Percentiles rank a stretch among this genome's conserved stretches.
phyloP scores from a whole-genome alignment of 1,139 yeast genomes.

The Keqinozyma sinolaborantium region DNA sequence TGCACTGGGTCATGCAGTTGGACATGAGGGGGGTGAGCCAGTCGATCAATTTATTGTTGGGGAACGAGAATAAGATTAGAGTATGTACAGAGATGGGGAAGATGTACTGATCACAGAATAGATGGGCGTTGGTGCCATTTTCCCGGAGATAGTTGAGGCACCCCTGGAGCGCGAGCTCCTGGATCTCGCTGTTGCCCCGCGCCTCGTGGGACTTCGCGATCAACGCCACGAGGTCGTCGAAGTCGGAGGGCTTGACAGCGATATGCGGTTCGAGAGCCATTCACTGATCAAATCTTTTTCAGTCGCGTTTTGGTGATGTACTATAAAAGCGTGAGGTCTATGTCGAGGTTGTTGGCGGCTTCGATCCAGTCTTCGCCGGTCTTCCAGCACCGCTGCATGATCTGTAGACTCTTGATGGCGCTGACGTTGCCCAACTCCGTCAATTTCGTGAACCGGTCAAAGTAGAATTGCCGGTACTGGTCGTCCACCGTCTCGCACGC shows the following conservation, averaged over 20 bases:
- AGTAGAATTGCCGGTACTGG: slow-evolving; percentile 29
- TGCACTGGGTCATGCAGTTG: slow-evolving; percentile 42
- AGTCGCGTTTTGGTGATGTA: too few relatives aligned
- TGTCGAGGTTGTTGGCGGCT: slow-evolving; percentile 40
- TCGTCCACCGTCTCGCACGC: slow-evolving; percentile 53
- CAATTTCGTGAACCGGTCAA: slow-evolving; percentile 33
- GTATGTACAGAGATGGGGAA: slow-evolving; percentile 49
- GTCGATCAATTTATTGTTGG: slow-evolving; percentile 38
- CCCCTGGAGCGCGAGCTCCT: slow-evolving; percentile 22
- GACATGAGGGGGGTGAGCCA: slow-evolving; percentile 41
- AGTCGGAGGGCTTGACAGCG: slow-evolving; percentile 18
- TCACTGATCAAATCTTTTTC: too few relatives aligned
- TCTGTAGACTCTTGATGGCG: slow-evolving; percentile 44
- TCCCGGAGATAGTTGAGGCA: slow-evolving; percentile 23
- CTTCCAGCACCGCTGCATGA: slow-evolving; percentile 57
- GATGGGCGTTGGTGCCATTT: slow-evolving; percentile 28
- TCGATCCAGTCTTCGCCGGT: slow-evolving; percentile 57
- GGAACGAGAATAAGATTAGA: slow-evolving; percentile 58
- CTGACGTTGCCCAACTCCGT: slow-evolving; percentile 45
- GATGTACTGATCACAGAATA: slow-evolving; percentile 54
- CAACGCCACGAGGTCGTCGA: slow-evolving; percentile 18
- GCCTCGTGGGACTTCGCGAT: slow-evolving; percentile 21
- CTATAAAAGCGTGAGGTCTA: slow-evolving; percentile 47
- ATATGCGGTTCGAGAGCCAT: too few relatives aligned
- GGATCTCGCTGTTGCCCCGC: slow-evolving; percentile 21